These are phyloP conservation scores for Dendrostoma leiphaemia DNA, from an alignment of 2,329 filamentous ascomycete species.

Conservation along the genomic window DNA sequence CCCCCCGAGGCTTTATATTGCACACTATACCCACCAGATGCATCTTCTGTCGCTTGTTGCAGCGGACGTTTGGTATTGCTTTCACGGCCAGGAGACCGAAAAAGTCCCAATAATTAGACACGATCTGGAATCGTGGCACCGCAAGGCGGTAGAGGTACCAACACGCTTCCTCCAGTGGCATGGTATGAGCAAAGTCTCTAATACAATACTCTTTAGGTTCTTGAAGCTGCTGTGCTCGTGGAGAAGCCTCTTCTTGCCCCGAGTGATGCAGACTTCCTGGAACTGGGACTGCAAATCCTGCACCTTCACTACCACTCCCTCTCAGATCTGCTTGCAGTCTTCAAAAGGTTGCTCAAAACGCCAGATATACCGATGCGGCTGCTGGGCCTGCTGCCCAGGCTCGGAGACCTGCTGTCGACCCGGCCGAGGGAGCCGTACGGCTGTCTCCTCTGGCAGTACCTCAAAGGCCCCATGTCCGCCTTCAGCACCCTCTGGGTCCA, in stretches of 20 bases:
- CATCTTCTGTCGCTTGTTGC: neutral
- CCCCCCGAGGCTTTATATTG: neutral
- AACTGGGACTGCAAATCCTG: neutral
- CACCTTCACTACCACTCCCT: conserved; percentile 1
- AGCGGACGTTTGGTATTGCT: neutral
- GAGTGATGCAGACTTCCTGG: neutral
- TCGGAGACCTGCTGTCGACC: neutral
- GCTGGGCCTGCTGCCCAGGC: neutral
- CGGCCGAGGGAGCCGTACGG: neutral
- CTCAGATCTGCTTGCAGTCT: neutral
- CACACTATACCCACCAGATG: neutral
- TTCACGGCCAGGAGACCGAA: neutral
- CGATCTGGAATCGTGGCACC: neutral
- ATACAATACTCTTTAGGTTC: neutral
- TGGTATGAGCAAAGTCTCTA: neutral
- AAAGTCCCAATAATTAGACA: neutral
- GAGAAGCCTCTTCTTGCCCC: conserved; percentile 5
- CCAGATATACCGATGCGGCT: neutral
- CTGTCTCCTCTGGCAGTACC: conserved; percentile 1
- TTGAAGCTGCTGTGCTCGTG: conserved; percentile 4
- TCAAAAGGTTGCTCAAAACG: neutral
- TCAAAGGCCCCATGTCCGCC: neutral
- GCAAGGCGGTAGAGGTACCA: neutral
- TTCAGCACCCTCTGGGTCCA: conserved; percentile 3
- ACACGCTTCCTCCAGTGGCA: neutral